Evolutionary conservation across 2,329 filamentous ascomycete genomes (phyloP), one percentile per base, ranked within the genome.

Genomic region (Ilyonectria robusta): DNA sequence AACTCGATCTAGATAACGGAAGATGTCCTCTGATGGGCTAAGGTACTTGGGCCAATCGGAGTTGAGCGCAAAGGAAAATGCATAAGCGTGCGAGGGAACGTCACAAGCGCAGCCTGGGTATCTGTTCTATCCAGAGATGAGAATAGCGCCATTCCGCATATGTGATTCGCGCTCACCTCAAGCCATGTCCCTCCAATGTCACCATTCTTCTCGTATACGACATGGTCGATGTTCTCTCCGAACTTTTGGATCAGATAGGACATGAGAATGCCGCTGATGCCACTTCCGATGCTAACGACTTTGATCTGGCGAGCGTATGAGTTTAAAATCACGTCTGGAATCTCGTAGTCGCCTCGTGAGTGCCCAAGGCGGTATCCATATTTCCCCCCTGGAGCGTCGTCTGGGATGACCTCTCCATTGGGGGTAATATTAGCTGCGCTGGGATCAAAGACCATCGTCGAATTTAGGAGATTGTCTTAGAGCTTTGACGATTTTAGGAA

Each of bases 161-260:
- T 10, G 15, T 26, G n/a, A 9, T 10, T 19, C 2, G 2, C 23
- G 17, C 50, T 31, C 17, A 62, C 59, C 50, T 63, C 60, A 4
- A 63, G 26, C 60, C 60, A 63, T 8, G 60, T 63, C 7, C 60
- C 60, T 21, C 60, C 60, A 47, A 63, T 63, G 9, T 63, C 60
- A 6, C 44, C 53, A 51, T 63, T 63, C 23, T 63, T 63, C 23
- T 63, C 60, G 21, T 57, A 63, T 2, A 63, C 44, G 11, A 50
- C 53, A 11, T 57, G 60, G 11, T 63, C 60, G 6, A 63, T 51
- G 17, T 63, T 63, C n/a, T 57, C 15, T 6, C 60, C 51, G 4
- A 31, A 51, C 9, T 63, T 63, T 21, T 57, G 60, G 2, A 63
- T 21, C 21, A 57, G 15, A 15, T 63, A 63, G 0, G 60, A 56